Conservation (phyloP, 106 monocot species). For the Alisma plantagoaquatica region DNA sequence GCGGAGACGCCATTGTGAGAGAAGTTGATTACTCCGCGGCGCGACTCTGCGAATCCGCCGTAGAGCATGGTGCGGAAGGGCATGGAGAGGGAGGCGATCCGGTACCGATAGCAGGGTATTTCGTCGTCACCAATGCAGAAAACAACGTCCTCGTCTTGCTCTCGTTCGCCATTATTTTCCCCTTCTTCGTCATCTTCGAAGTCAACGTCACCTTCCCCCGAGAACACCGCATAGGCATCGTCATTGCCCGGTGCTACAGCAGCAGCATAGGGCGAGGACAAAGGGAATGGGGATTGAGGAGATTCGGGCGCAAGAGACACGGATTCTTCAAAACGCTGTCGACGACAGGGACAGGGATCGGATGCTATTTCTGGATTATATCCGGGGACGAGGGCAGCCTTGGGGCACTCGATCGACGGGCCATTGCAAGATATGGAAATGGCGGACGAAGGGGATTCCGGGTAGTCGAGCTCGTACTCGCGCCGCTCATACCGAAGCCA, state of each 20-base stretch:
- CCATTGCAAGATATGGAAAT: slow-evolving; percentile 21
- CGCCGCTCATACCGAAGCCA: slow-evolving; percentile 92
- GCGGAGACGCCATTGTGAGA: slow-evolving; percentile 59
- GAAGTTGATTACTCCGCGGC: slow-evolving; percentile 66
- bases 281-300: too few species aligned
- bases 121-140: slow-evolving; percentile 83
- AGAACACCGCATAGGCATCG: too few species aligned
- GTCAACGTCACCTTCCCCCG: neutral
- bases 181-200: neutral
- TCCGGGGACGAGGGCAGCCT: slow-evolving; percentile 41
- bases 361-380: slow-evolving; percentile 19
- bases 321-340: neutral
- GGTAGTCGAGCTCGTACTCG: slow-evolving; percentile 53
- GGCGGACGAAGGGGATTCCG: slow-evolving; percentile 21
- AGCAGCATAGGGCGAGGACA: too few species aligned
- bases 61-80: slow-evolving; percentile 65
- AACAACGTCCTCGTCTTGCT: slow-evolving; percentile 48
- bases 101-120: slow-evolving; percentile 46
- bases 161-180: neutral
- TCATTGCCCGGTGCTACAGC: too few species aligned
- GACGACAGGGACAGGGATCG: slow-evolving; percentile 55
- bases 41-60: slow-evolving; percentile 73
- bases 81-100: slow-evolving; percentile 62
- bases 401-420: slow-evolving; percentile 75
- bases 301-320: neutral